Conservation (phyloP, 495 filamentous ascomycete genomes). For the Xanthoparmelia taractica region DNA sequence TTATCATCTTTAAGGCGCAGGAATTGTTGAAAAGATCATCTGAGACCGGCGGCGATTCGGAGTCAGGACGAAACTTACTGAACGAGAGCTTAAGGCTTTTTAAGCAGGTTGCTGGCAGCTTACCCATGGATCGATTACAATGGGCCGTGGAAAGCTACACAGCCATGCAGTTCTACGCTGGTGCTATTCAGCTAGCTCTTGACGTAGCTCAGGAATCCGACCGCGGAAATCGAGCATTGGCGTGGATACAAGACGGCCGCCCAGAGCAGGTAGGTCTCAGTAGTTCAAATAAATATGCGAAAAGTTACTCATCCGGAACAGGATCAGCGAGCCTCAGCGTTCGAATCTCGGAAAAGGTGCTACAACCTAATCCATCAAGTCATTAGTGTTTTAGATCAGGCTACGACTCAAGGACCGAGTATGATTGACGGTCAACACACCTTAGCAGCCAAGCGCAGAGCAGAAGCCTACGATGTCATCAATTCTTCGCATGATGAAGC, state of each 20-base stretch:
- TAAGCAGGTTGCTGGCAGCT: slow-evolving; percentile 70
- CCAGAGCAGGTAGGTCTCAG: slow-evolving; percentile 40
- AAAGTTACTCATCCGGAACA: slow-evolving; percentile 44
- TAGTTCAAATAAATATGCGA: neutral
- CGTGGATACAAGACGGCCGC: slow-evolving; percentile 62
- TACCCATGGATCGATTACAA: slow-evolving; percentile 73
- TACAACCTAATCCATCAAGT: slow-evolving; percentile 77
- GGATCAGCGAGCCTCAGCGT: slow-evolving; percentile 61
- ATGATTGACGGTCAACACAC: slow-evolving; percentile 71
- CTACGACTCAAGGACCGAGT: slow-evolving; percentile 55
- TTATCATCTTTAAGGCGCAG: slow-evolving; percentile 95
- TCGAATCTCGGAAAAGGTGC: slow-evolving; percentile 63
- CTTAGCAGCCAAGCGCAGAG: slow-evolving; percentile 62
- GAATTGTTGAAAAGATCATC: slow-evolving; percentile 82
- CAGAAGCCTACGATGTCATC: slow-evolving; percentile 81
- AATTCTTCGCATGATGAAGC: slow-evolving; percentile 80
- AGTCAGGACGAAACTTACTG: slow-evolving; percentile 69
- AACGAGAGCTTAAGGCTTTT: slow-evolving; percentile 86
- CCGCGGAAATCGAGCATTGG: slow-evolving; percentile 69
- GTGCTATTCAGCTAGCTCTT: slow-evolving; percentile 83
- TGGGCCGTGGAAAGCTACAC: slow-evolving; percentile 72
- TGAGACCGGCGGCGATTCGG: slow-evolving; percentile 66
- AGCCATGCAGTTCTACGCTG: slow-evolving; percentile 78
- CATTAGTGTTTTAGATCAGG: slow-evolving; percentile 65
- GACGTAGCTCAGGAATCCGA: slow-evolving; percentile 74